Conservation (phyloP, 2,329 filamentous ascomycete species). For the Gaeumannomyces tritici region DNA sequence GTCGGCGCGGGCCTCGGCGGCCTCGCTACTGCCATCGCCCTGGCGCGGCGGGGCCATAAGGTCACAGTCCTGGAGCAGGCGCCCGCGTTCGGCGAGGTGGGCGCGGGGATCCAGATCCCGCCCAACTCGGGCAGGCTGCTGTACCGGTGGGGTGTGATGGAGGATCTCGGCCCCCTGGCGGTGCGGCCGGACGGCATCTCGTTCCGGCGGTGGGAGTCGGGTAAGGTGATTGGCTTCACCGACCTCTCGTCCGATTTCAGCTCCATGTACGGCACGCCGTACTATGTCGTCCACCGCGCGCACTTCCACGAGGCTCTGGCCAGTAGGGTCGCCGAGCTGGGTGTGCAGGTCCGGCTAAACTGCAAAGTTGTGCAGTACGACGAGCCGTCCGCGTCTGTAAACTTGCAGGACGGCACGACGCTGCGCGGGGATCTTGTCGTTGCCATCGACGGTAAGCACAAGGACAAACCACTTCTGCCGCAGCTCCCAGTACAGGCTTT, state of each 20-base stretch:
- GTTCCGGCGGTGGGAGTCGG: constrained; percentile 23
- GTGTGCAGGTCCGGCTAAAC: constrained; percentile 13
- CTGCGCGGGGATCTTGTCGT: constrained; percentile 21
- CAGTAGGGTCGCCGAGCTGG: constrained; percentile 14
- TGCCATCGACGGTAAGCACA: constrained; percentile 22
- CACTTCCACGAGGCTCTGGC: constrained; percentile 19
- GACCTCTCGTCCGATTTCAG: constrained; percentile 18
- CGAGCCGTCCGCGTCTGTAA: constrained; percentile 10
- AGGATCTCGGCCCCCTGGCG: constrained; percentile 9
- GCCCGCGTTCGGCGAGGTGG: constrained; percentile 21
- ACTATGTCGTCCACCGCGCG: constrained; percentile 23
- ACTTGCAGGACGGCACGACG: constrained; percentile 12
- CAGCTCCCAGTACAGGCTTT: too few relatives aligned
- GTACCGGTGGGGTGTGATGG: constrained; percentile 18
- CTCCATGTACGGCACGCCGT: constrained; percentile 17
- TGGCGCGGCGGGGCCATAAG: constrained; percentile 23
- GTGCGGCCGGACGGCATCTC: constrained; percentile 20
- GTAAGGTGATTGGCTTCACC: constrained; percentile 22
- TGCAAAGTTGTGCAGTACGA: constrained; percentile 14
- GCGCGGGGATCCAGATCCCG: constrained; percentile 22
- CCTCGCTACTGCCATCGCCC: constrained; percentile 26
- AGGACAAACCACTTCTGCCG: too few relatives aligned
- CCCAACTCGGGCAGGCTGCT: constrained; percentile 21
- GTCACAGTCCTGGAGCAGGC: constrained; percentile 26
- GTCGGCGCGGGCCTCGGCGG: constrained; percentile 32